Evolutionary conservation across 495 filamentous ascomycete genomes (phyloP).

Genomic region (Cryomyces antarcticus): DNA sequence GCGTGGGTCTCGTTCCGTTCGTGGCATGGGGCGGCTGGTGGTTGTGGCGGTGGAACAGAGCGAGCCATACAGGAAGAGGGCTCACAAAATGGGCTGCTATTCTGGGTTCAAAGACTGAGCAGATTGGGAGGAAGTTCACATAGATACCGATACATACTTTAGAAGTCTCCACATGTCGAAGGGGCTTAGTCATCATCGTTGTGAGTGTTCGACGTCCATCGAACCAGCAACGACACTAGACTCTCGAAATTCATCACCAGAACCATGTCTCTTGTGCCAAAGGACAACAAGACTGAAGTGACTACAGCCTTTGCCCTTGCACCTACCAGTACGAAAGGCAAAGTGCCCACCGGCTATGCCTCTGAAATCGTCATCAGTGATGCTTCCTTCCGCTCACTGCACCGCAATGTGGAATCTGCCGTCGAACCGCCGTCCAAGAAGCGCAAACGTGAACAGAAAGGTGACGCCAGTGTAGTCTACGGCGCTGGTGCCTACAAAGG

Average conservation of each 20-base stretch:
- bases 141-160: background rate
- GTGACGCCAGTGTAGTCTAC: constrained; percentile 62
- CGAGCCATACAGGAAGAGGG: background rate
- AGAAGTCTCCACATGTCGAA: too few species aligned
- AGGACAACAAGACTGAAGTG: too few species aligned
- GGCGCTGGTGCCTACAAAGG: constrained; percentile 76
- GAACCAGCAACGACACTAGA: too few species aligned
- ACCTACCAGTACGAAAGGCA: constrained; percentile 38
- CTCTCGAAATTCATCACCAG: too few species aligned
- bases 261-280: too few species aligned
- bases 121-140: background rate
- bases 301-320: too few species aligned
- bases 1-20: background rate
- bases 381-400: constrained; percentile 43
- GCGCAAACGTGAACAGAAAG: constrained; percentile 60
- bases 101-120: background rate
- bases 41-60: constrained; percentile 1
- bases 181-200: too few species aligned
- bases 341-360: constrained; percentile 76
- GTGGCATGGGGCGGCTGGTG: constrained; percentile 1
- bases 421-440: constrained; percentile 48
- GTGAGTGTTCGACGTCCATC: too few species aligned
- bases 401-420: constrained; percentile 59
- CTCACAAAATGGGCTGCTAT: background rate
- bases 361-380: constrained; percentile 79